Base-by-base conservation (phyloP, 306 rosid species). In the Cucurbita pepo region DNA sequence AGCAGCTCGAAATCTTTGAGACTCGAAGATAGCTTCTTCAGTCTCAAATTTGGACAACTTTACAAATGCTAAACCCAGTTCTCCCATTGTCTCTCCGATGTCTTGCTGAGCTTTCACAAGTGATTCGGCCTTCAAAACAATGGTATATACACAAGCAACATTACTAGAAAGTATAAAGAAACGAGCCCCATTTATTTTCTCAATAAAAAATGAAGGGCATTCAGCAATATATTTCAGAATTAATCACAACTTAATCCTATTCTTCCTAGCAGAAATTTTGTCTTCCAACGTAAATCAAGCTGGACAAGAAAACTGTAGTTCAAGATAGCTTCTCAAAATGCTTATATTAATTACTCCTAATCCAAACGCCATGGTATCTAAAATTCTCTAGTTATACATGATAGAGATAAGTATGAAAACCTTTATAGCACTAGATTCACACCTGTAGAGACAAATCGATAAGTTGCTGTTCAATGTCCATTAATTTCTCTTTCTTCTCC, bases 101-200 rank as follows among this genome's bases (percentile, higher is more conserved):
- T 90, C 98, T 80, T 90, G 97, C 82, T 90, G 98, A 55, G 97
- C 89, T 80, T 89, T 90, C 38, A 94, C 96, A n/a, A 94, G 90
- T 69, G 96, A 77, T 85, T 94, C 98, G 3, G 98, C 98, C 98
- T 94, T 48, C 74, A 41, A 72, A 25, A 63, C 48, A 62, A 75
- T 7, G 41, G 75, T 67, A 75, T 67, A 75, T 22, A 79, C 55
- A 59, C 69, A 78, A 56, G 61, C 25, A 21, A 56, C 69, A 80
- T 15, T 21, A 82, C 73, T 25, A 69, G 16, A 36, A 50, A 69
- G 18, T 30, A 69, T 14, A 69, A 13, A 50, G 12, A 74, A 15
- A 16, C 67, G 64, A 76, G 63, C 30, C 30, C 11, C 7, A 14
- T 19, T 9, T 41, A 76, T 14, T 16, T 65, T 22, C 58, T 41